Percentiles rank a stretch among this genome's conserved stretches.
These are phyloP conservation scores for Dactylellina parvicollis DNA, from an alignment of 2,329 filamentous ascomycete genomes.

Conservation along the genomic window DNA sequence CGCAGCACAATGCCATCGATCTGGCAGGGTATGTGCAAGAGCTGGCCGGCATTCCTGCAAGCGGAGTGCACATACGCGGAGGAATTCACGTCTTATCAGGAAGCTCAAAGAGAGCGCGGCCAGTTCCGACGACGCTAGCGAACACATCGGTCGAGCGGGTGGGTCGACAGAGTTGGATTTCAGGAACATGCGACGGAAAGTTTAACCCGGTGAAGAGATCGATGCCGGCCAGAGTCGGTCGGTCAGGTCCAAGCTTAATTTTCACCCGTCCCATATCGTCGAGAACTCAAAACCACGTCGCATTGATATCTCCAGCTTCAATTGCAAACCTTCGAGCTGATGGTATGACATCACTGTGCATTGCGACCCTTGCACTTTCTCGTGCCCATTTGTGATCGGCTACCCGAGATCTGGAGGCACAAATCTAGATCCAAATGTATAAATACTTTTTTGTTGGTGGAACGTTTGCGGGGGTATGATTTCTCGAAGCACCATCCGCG, in stretches of 20 bases:
- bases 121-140: conserved; percentile 29
- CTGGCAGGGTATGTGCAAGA: not conserved
- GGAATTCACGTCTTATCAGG: conserved; percentile 51
- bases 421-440: not conserved
- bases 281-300: not conserved
- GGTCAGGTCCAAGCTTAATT: not conserved
- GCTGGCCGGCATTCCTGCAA: conserved; percentile 27
- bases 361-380: conserved; percentile 35
- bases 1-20: conserved; percentile 5
- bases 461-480: no score
- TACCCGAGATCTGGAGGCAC: not conserved
- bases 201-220: conserved; percentile 7
- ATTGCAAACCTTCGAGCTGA: not conserved
- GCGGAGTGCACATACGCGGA: conserved; percentile 16
- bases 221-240: not conserved
- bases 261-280: not conserved
- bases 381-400: not conserved
- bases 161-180: not conserved
- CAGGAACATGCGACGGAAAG: conserved; percentile 43
- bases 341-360: conserved; percentile 50
- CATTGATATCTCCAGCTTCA: not conserved
- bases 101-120: conserved; percentile 44
- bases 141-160: not conserved
- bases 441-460: no score
- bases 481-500: no score